Conservation (phyloP, 768 basidiomycete species). For the Tephrocybe sp. region DNA sequence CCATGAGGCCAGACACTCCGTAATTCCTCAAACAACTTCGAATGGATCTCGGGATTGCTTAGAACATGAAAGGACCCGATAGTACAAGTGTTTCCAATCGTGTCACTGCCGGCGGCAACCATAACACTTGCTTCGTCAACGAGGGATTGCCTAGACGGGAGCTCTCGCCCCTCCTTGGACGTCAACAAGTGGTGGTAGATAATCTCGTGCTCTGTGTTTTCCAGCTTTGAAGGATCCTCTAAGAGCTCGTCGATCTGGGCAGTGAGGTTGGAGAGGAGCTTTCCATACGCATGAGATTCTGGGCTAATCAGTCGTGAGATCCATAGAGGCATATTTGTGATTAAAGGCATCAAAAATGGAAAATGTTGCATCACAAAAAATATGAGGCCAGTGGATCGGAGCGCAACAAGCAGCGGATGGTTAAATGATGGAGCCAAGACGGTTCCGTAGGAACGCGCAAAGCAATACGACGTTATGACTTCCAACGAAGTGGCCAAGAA, state of each 20-base stretch:
- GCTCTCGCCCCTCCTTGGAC: conserved; percentile 6
- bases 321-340: not conserved
- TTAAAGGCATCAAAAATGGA: conserved; percentile 8
- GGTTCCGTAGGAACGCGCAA: conserved; percentile 18
- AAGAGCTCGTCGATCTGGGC: conserved; percentile 19
- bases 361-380: conserved; percentile 14
- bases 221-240: conserved; percentile 5
- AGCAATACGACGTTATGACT: conserved; percentile 21
- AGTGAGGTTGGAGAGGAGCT: not conserved
- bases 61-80: conserved; percentile 6
- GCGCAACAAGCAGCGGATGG: conserved; percentile 13
- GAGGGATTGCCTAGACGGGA: not conserved
- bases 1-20: conserved; percentile 1
- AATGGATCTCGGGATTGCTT: not conserved
- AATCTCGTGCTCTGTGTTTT: conserved; percentile 19
- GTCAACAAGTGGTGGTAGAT: conserved; percentile 29
- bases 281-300: not conserved
- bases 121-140: conserved; percentile 9
- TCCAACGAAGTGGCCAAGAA: conserved; percentile 21
- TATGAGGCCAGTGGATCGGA: not conserved
- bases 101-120: conserved; percentile 8
- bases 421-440: conserved; percentile 30
- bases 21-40: not conserved
- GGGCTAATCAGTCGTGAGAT: conserved; percentile 5
- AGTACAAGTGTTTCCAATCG: conserved; percentile 8